phyloP scores from a whole-genome alignment of 805 yeast species.

The Debaryomyces tyrocola region DNA sequence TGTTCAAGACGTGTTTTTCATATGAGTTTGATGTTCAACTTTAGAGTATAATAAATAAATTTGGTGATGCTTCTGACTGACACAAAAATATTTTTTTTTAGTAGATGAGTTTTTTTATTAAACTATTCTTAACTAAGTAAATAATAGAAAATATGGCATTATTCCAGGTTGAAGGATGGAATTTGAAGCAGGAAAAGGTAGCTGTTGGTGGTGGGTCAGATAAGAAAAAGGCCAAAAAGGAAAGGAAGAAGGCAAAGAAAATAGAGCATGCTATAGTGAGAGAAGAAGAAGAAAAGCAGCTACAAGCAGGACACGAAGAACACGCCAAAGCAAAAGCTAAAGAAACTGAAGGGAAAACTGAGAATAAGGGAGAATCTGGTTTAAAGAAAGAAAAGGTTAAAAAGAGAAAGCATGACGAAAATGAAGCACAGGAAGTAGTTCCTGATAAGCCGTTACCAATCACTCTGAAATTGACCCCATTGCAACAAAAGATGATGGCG shows the following conservation, averaged over 20 bases:
- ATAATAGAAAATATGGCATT: conserved; percentile 50
- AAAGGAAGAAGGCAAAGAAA: conserved; percentile 22
- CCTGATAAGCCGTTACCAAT: conserved; percentile 14
- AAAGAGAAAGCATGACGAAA: conserved; percentile 7
- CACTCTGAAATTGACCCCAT: conserved; percentile 61
- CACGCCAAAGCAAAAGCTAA: conserved; percentile 3
- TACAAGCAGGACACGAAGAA: conserved; percentile 4
- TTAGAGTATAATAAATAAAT: background rate
- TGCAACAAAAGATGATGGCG: conserved; percentile 94
- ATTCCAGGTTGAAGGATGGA: conserved; percentile 84
- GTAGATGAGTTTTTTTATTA: background rate
- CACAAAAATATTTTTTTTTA: background rate
- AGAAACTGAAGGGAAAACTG: conserved; percentile 6
- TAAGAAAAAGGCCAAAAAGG: conserved; percentile 27
- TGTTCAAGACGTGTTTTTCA: background rate
- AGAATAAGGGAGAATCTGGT: background rate
- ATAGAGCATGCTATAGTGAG: conserved; percentile 14
- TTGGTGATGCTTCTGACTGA: background rate
- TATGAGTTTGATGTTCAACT: background rate
- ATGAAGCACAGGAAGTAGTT: background rate
- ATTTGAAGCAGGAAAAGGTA: conserved; percentile 53
- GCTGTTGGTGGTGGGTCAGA: conserved; percentile 40
- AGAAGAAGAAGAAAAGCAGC: conserved; percentile 10
- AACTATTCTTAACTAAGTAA: background rate
- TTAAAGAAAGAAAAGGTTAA: conserved; percentile 3